Evolutionary conservation across 345 rosid species (phyloP), one percentile per base, ranked within the genome.

Genomic region (Salix caprea): DNA sequence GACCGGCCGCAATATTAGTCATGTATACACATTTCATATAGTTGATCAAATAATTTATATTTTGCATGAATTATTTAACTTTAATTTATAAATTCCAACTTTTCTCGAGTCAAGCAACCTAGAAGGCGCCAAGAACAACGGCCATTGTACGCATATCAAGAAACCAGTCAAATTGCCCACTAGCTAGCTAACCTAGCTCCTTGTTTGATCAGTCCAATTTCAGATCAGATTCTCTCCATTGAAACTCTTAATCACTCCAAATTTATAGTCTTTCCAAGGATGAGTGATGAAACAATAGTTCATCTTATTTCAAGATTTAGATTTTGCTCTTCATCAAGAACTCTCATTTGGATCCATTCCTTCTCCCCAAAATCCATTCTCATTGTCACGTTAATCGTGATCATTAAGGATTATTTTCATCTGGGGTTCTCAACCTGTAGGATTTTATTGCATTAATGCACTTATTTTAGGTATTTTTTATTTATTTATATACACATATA

Each of bases 221-320:
- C 67, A 78, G 75, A 78, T 77, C 85, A 56, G 82, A 82, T 74
- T 74, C 72, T 74, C 72, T 65, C 58, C 16, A 50, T 80, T 71
- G 78, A 66, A 82, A 61, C 42, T 75, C 66, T 73, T 85, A 76
- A 80, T 80, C 67, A 16, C 18, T 48, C 18, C 42, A 21, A 32
- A 44, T 46, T 36, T 21, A 28, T 19, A n/a, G 23, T 21, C 13
- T 74, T 13, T 4, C 62, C 67, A 5, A 58, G 15, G 13, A 34
- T 39, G 19, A 58, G 23, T 14, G n/a, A 9, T 14, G n/a, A 9
- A 32, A 28, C 36, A 26, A 46, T 5, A 28, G n/a, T 72, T 2
- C 56, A 2, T 48, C n/a, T 68, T 65, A 2, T 28, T 42, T 37
- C 23, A 62, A 61, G 76, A 67, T 36, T 40, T 58, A 2, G 26